Percentiles rank a stretch among this genome's conserved stretches.
These are phyloP conservation scores for Pythium grandisporangium DNA, from an alignment of 352 stramenopile species.

Conservation along the genomic window DNA sequence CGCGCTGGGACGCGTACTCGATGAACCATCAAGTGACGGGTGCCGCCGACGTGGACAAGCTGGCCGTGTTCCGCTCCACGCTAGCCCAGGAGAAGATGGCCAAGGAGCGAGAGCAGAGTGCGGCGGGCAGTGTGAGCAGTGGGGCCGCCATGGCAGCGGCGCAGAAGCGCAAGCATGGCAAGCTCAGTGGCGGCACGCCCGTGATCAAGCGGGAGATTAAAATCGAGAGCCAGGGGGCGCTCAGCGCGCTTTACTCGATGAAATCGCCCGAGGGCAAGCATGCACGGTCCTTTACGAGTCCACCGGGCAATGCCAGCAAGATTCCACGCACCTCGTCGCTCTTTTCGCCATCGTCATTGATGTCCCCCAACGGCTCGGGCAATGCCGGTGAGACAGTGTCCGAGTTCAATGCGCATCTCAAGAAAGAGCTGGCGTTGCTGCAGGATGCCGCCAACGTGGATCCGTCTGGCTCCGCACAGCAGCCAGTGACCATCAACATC, in stretches of 20 bases:
- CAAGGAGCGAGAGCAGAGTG: constrained; percentile 24
- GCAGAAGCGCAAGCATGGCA: constrained; percentile 43
- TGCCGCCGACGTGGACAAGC: constrained; percentile 38
- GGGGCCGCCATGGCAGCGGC: background rate
- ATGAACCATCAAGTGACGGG: constrained; percentile 77
- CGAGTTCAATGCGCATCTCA: constrained; percentile 73
- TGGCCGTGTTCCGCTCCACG: constrained; percentile 64
- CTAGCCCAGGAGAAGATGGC: constrained; percentile 40
- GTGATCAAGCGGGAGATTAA: constrained; percentile 65
- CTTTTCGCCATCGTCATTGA: constrained; percentile 66
- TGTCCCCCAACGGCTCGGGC: constrained; percentile 54
- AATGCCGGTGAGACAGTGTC: constrained; percentile 71
- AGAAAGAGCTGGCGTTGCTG: constrained; percentile 28
- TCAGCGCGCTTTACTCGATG: constrained; percentile 61
- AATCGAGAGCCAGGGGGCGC: constrained; percentile 30
- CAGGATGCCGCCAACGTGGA: constrained; percentile 4
- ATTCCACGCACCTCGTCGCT: constrained; percentile 53
- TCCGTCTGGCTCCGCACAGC: background rate
- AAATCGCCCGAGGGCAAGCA: constrained; percentile 71
- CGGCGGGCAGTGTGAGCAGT: background rate
- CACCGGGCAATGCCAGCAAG: constrained; percentile 37
- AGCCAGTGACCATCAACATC: constrained; percentile 11
- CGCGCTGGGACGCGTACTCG: constrained; percentile 79
- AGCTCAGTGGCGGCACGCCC: constrained; percentile 34
- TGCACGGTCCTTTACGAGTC: constrained; percentile 47